A percentile compares a stretch with the other conserved stretches of the same genome.
These are phyloP conservation scores for Avena sativa DNA, from an alignment of 176 grass and related monocot species.

Conservation along the genomic window DNA sequence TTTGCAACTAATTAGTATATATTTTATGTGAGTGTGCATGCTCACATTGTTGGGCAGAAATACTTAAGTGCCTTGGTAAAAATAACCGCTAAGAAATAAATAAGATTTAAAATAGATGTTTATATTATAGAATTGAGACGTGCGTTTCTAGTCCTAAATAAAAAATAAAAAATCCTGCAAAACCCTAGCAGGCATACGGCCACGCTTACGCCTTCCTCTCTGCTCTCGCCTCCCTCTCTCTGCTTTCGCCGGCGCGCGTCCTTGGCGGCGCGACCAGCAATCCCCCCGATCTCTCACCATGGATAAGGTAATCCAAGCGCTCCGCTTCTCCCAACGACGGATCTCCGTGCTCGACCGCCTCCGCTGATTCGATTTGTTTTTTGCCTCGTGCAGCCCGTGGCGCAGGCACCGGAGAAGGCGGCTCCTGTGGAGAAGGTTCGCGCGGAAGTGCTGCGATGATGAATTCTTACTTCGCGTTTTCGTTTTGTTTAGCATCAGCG, in stretches of 20 bases:
- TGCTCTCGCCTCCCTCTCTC: not conserved
- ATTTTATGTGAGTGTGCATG: no score
- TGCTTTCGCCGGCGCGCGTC: not conserved
- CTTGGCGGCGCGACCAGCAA: not conserved
- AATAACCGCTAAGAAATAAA: not conserved
- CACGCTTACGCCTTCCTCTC: not conserved
- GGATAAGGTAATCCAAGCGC: slow-evolving; percentile 2
- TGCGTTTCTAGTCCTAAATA: no score
- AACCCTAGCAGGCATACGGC: not conserved
- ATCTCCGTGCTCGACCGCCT: not conserved
- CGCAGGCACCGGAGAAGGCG: slow-evolving; percentile 6
- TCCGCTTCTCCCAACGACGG: not conserved
- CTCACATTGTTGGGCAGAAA: no score
- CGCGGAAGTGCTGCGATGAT: not conserved
- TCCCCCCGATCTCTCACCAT: not conserved
- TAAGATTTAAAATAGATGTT: no score
- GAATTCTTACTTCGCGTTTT: not conserved
- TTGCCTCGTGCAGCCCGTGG: not conserved
- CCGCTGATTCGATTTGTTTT: not conserved
- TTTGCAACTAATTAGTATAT: no score
- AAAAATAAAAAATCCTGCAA: not conserved
- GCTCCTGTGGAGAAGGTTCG: not conserved
- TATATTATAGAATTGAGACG: no score
- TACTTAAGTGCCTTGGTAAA: no score
- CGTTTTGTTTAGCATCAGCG: not conserved